These are phyloP conservation scores for Podospora comata DNA, from an alignment of 495 filamentous ascomycete species.

Conservation along the genomic window DNA sequence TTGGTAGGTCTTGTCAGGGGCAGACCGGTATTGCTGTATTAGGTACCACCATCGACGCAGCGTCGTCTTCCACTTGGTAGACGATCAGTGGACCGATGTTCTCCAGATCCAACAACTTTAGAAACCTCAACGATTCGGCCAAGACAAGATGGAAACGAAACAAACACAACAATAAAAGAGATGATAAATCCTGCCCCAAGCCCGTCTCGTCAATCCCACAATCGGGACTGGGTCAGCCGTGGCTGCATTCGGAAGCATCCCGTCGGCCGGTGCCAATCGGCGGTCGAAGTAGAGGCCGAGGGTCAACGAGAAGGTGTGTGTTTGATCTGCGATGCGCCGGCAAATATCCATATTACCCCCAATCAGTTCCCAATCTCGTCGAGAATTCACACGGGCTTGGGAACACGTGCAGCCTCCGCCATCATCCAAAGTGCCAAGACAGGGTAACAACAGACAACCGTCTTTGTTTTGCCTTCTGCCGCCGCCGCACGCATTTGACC, in stretches of 20 bases:
- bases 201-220: conserved; percentile 9
- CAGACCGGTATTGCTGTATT: no score
- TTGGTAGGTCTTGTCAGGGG: neutral
- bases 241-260: conserved; percentile 29
- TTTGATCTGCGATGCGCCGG: conserved; percentile 25
- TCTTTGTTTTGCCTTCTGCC: conserved; percentile 13
- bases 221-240: conserved; percentile 20
- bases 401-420: neutral
- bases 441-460: neutral
- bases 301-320: neutral
- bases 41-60: neutral
- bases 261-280: conserved; percentile 26
- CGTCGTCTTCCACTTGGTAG: neutral
- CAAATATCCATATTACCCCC: conserved; percentile 38
- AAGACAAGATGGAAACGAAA: neutral
- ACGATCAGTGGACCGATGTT: neutral
- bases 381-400: conserved; percentile 18
- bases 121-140: neutral
- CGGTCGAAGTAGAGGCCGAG: conserved; percentile 17
- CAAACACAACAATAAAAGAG: conserved; percentile 4
- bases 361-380: conserved; percentile 22
- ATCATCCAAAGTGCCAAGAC: conserved; percentile 38
- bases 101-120: no score
- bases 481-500: neutral
- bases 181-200: conserved; percentile 7